phyloP scores from a whole-genome alignment of 2,329 filamentous ascomycete species.

The Graphilbum fragrans region DNA sequence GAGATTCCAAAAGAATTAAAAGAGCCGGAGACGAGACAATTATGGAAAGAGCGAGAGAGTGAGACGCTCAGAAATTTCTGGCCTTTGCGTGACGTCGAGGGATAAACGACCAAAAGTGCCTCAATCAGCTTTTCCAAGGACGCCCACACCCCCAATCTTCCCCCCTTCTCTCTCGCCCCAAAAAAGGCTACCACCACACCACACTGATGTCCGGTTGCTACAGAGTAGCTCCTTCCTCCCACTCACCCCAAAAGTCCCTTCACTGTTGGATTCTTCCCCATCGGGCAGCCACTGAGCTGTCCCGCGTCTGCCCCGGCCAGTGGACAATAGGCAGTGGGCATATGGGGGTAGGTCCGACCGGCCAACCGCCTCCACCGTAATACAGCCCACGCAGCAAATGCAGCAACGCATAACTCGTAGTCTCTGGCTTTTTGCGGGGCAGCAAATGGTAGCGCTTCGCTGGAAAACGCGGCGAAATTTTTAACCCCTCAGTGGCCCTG shows the following conservation, averaged over 20 bases:
- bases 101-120: neutral
- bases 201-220: neutral
- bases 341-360: neutral
- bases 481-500: constrained; percentile 10
- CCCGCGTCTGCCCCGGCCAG: no score
- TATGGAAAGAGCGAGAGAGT: neutral
- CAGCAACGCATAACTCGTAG: neutral
- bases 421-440: neutral
- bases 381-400: neutral
- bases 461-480: constrained; percentile 13
- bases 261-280: neutral
- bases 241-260: neutral
- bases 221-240: neutral
- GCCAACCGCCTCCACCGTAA: neutral
- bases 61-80: no score
- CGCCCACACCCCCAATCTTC: no score
- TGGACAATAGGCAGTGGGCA: no score
- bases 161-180: no score
- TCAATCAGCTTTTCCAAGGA: neutral
- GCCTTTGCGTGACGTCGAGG: neutral
- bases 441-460: constrained; percentile 8
- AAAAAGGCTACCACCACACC: neutral
- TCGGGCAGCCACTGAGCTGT: constrained; percentile 2
- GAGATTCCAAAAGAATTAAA: no score
- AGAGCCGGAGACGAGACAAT: neutral